Evolutionary conservation across 225 moss, liverwort and hornwort species (phyloP).

Genomic region (Polytrichum commune): DNA sequence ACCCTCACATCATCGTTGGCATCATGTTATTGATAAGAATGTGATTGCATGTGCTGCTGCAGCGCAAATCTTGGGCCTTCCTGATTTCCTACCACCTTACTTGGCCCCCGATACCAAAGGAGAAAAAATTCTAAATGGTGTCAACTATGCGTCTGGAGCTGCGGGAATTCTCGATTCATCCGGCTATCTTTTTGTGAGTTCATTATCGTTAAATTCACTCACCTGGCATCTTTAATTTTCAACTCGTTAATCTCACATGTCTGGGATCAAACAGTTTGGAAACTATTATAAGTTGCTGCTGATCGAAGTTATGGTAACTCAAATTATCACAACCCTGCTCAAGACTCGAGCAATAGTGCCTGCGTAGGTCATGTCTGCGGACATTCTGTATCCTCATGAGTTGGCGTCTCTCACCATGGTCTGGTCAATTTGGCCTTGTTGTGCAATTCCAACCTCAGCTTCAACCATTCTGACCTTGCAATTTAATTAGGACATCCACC

Average conservation of each 20-base stretch:
- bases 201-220: not conserved
- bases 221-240: too few species aligned
- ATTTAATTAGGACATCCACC: too few species aligned
- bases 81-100: constrained; percentile 25
- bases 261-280: not conserved
- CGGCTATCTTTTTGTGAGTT: constrained; percentile 32
- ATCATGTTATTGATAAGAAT: not conserved
- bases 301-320: not conserved
- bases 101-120: constrained; percentile 37
- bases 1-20: too few species aligned
- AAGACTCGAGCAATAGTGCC: too few species aligned
- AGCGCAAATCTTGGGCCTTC: constrained; percentile 27
- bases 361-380: too few species aligned
- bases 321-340: too few species aligned
- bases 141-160: constrained; percentile 49
- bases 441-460: too few species aligned
- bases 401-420: too few species aligned
- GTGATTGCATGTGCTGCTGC: constrained; percentile 1
- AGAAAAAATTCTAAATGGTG: constrained; percentile 38
- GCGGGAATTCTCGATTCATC: constrained; percentile 34
- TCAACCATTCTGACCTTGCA: too few species aligned
- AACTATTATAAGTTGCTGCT: not conserved
- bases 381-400: too few species aligned
- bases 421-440: too few species aligned
- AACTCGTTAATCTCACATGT: not conserved